Evolutionary conservation across 768 basidiomycete genomes (phyloP).

Genomic region (Leccinum imitatum): DNA sequence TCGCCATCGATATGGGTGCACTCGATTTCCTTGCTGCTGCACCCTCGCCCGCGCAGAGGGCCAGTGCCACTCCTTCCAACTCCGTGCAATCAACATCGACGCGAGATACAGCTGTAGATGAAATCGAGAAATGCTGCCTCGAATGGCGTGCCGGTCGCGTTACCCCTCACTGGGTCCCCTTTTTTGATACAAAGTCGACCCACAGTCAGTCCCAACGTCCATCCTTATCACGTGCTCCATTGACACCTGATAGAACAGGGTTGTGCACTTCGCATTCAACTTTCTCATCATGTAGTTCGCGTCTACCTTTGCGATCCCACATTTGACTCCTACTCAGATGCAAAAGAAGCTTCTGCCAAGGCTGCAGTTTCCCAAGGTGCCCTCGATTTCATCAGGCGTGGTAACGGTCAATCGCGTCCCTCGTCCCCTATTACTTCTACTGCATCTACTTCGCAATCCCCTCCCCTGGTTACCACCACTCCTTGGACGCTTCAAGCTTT

Average conservation of each 20-base stretch:
- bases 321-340: constrained; percentile 41
- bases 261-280: constrained; percentile 54
- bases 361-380: constrained; percentile 53
- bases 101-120: constrained; percentile 25
- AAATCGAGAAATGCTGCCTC: constrained; percentile 56
- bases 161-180: constrained; percentile 52
- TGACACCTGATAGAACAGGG: constrained; percentile 43
- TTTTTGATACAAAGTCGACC: constrained; percentile 44
- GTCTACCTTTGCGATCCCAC: constrained; percentile 51
- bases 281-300: constrained; percentile 48
- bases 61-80: not conserved
- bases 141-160: constrained; percentile 56
- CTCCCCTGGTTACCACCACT: constrained; percentile 8
- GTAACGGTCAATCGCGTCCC: constrained; percentile 49
- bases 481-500: constrained; percentile 52
- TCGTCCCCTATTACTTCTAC: constrained; percentile 19
- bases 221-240: not conserved
- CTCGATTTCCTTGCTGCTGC: constrained; percentile 51
- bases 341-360: constrained; percentile 53
- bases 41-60: constrained; percentile 19
- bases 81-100: not conserved
- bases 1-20: constrained; percentile 60
- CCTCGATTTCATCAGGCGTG: constrained; percentile 56
- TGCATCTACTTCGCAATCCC: constrained; percentile 6
- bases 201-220: constrained; percentile 37